These are phyloP conservation scores for Hypsizygus marmoreus DNA, from an alignment of 768 basidiomycete species.

Conservation along the genomic window DNA sequence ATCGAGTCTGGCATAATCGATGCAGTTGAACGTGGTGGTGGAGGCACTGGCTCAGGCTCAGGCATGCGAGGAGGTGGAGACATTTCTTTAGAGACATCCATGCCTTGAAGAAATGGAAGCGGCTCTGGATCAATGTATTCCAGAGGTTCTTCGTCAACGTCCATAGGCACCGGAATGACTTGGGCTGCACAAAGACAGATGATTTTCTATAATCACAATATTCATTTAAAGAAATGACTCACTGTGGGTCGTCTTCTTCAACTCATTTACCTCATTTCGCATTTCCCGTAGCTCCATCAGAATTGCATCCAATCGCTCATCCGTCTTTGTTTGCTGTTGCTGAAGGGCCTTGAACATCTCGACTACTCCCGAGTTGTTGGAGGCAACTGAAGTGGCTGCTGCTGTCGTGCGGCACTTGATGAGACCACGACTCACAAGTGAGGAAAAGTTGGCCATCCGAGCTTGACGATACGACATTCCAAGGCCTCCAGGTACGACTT, in stretches of 20 bases:
- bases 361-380: no score
- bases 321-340: no score
- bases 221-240: background rate
- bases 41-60: no score
- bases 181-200: no score
- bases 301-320: no score
- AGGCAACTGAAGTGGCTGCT: background rate
- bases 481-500: constrained; percentile 25
- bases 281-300: no score
- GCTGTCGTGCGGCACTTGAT: background rate
- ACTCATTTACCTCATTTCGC: no score
- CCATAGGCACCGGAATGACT: no score
- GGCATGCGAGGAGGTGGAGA: background rate
- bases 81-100: background rate
- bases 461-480: constrained; percentile 14
- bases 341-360: no score
- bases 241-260: no score
- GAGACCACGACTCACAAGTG: background rate
- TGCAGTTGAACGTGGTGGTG: no score
- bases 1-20: no score
- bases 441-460: background rate
- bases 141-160: background rate
- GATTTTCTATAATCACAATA: background rate
- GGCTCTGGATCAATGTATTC: background rate
- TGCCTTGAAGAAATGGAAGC: background rate